phyloP scores from a whole-genome alignment of 108 stramenopile genomes.

The Cyclotella kingstonii region DNA sequence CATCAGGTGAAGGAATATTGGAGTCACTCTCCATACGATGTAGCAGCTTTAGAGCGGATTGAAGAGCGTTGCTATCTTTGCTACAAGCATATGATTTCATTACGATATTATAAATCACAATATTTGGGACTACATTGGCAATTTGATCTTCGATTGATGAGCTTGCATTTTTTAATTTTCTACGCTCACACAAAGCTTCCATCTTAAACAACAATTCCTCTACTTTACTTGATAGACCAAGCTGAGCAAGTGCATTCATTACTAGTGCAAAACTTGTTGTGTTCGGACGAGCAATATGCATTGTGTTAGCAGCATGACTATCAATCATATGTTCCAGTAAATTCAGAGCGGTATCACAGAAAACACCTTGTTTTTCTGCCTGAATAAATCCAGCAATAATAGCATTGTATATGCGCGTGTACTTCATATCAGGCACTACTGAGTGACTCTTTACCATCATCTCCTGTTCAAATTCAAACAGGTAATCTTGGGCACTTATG shows the following conservation, averaged over 20 bases:
- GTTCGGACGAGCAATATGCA: constrained; percentile 38
- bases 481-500: constrained; percentile 28
- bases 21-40: constrained; percentile 26
- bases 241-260: constrained; percentile 32
- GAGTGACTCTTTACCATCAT: constrained; percentile 14
- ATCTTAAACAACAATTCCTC: constrained; percentile 33
- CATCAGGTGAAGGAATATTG: constrained; percentile 23
- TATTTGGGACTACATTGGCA: constrained; percentile 38
- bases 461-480: constrained; percentile 31
- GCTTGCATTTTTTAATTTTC: neutral
- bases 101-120: constrained; percentile 22
- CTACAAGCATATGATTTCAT: constrained; percentile 30
- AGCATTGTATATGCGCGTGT: constrained; percentile 36
- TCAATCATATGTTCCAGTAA: constrained; percentile 32
- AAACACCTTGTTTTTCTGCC: constrained; percentile 13
- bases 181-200: constrained; percentile 27
- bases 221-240: constrained; percentile 7
- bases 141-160: constrained; percentile 17
- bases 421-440: constrained; percentile 25
- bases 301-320: constrained; percentile 27
- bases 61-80: constrained; percentile 2
- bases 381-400: constrained; percentile 33
- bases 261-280: constrained; percentile 30
- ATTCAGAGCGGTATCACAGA: constrained; percentile 15
- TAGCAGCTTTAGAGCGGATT: constrained; percentile 28